Evolutionary conservation across 2,329 filamentous ascomycete genomes (phyloP).

Genomic region (Cladophialophora psammophila): DNA sequence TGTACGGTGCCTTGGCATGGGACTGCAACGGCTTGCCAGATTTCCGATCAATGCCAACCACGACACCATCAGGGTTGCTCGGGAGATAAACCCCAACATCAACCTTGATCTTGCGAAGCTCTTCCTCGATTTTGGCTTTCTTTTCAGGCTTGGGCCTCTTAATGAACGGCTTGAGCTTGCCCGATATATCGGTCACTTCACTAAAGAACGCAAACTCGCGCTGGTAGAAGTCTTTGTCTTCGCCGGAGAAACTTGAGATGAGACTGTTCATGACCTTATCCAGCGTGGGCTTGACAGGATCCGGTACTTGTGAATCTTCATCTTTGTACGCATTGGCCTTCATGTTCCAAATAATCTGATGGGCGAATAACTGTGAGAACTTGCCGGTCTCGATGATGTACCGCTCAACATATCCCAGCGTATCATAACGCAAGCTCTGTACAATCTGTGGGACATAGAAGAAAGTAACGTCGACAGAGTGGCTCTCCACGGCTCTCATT

Average conservation of each 20-base stretch:
- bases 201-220: constrained; percentile 98
- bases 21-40: constrained; percentile 97
- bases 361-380: constrained; percentile 96
- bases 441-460: constrained; percentile 99
- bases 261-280: constrained; percentile 88
- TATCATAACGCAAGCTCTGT: constrained; percentile 91
- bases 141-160: constrained; percentile 94
- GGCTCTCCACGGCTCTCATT: constrained; percentile 91
- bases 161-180: constrained; percentile 92
- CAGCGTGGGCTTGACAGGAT: constrained; percentile 89
- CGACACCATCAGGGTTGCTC: constrained; percentile 94
- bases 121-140: constrained; percentile 98
- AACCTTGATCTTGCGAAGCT: constrained; percentile 94
- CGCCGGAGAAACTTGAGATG: constrained; percentile 78
- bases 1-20: constrained; percentile 97
- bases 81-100: constrained; percentile 97
- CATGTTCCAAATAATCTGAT: constrained; percentile 99
- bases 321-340: constrained; percentile 99
- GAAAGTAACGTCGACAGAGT: constrained; percentile 96
- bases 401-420: constrained; percentile 89
- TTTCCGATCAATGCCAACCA: constrained; percentile 97
- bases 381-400: constrained; percentile 97
- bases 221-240: constrained; percentile 87
- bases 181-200: constrained; percentile 93
- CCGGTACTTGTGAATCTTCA: constrained; percentile 87